Conservation (phyloP, 192 early-diverging fungal species). For the Backusella luteola region DNA sequence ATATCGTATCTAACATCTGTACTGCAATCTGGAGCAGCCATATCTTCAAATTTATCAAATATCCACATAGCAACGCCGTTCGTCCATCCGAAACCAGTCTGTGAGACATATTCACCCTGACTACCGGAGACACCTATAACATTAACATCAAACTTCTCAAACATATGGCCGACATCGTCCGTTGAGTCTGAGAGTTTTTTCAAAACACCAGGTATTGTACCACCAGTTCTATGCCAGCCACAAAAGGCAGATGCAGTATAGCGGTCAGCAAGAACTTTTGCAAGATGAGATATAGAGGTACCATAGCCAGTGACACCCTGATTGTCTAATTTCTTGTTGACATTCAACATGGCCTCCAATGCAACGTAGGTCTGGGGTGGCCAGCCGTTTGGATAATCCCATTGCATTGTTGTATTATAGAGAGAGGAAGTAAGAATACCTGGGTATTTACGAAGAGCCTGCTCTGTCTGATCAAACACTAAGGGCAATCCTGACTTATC, state of each 20-base stretch:
- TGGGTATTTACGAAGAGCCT: constrained; percentile 40
- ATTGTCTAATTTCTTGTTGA: constrained; percentile 7
- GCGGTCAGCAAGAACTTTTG: constrained; percentile 42
- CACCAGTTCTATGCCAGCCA: constrained; percentile 69
- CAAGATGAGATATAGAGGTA: not conserved
- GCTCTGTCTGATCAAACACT: constrained; percentile 42
- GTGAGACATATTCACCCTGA: constrained; percentile 70
- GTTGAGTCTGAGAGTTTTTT: constrained; percentile 33
- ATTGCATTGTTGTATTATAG: constrained; percentile 61
- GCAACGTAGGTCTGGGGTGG: constrained; percentile 61
- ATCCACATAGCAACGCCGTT: constrained; percentile 71
- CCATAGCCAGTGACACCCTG: not conserved
- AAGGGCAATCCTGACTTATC: constrained; percentile 22
- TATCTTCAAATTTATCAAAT: constrained; percentile 38
- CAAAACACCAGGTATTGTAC: constrained; percentile 49
- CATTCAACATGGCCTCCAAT: constrained; percentile 47
- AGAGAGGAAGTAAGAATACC: constrained; percentile 65
- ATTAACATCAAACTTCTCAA: constrained; percentile 70
- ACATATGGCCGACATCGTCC: constrained; percentile 65
- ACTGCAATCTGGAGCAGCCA: constrained; percentile 29
- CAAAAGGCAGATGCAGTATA: constrained; percentile 61
- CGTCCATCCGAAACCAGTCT: constrained; percentile 78
- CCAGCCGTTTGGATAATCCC: constrained; percentile 75
- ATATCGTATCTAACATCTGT: not conserved
- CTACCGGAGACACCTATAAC: constrained; percentile 46